Evolutionary conservation across 2,329 filamentous ascomycete species (phyloP).

Genomic region (Epichloe amarillans): DNA sequence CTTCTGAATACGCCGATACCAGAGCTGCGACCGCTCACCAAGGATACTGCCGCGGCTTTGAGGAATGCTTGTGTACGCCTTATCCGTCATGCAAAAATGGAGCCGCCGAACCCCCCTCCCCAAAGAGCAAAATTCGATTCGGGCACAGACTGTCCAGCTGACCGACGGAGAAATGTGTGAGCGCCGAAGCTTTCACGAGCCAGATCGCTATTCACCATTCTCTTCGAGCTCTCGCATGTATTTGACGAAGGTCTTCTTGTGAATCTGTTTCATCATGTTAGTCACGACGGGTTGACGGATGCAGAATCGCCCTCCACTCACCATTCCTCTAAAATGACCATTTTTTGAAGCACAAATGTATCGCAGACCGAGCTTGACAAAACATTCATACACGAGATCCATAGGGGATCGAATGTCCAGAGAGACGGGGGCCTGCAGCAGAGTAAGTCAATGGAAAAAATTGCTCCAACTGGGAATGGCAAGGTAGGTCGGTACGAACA

Average conservation of each 20-base stretch:
- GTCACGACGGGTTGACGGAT: slow-evolving; percentile 4
- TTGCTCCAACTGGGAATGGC: too few species aligned
- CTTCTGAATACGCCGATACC: not conserved
- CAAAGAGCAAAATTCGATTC: not conserved
- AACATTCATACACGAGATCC: slow-evolving; percentile 93
- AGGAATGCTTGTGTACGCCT: not conserved
- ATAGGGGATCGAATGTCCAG: slow-evolving; percentile 83
- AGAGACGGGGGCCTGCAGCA: slow-evolving; percentile 60
- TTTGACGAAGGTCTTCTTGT: slow-evolving; percentile 95
- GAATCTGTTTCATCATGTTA: slow-evolving; percentile 38
- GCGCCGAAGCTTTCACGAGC: too few species aligned
- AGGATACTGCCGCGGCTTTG: too few species aligned
- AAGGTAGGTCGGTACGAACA: slow-evolving; percentile 28
- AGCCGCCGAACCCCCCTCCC: too few species aligned
- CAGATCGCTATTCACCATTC: slow-evolving; percentile 12
- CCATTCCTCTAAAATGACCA: slow-evolving; percentile 78
- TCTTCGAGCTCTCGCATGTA: slow-evolving; percentile 78
- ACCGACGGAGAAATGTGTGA: not conserved
- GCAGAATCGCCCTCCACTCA: slow-evolving; percentile 28
- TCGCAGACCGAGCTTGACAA: slow-evolving; percentile 81
- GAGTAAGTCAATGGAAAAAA: slow-evolving; percentile 7
- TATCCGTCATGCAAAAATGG: not conserved
- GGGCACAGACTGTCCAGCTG: not conserved
- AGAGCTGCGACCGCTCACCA: not conserved
- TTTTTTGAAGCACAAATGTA: slow-evolving; percentile 84